Base-by-base conservation (phyloP, 1,139 yeast genomes). In the Kodamaea derodonti region DNA sequence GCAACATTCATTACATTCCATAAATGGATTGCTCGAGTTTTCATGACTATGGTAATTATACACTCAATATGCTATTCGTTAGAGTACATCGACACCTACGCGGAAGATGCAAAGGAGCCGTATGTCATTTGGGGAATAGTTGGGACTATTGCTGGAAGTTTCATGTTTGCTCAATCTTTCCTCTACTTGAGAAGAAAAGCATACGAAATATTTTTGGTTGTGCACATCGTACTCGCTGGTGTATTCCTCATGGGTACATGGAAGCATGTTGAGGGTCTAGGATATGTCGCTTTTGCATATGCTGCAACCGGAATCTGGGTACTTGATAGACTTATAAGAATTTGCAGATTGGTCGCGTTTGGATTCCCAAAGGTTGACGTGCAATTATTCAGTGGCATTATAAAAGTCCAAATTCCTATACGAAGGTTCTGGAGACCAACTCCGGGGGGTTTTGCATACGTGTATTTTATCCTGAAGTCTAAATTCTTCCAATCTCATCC, bases 391-490 rank as follows among this genome's bases (percentile, higher is more conserved):
- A 53, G 62, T 1, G 63, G 57, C 29, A 64, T 73, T 2, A 55
- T 72, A 17, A 62, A 62, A 43, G 59, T 72, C 3, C 47, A 52
- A 3, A 56, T 71, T 3, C 70, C 73, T 2, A 66, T 56, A 31
- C 72, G 75, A 13, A 47, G 43, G 2, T 51, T 57, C 39, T 72
- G 75, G 75, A 49, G 54, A 14, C 47, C 69, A 1, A 48, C 56
- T 29, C 73, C 77, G 8, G 80, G 79, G 27, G 72, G 76, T 1
- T 77, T 73, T 48, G 78, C 75, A 0, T 75, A 68, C 37, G 56
- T 75, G 26, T 65, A 71, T 42, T 73, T 75, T 48, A 36, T 70
- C 24, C 49, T 56, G 9, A 54, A 52, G 17, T 35, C 40, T 12
- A 48, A 56, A 20, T 65, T 65, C 48, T 64, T 60, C 60, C 71